A percentile compares a stretch with the other conserved stretches of the same genome.
Conservation (phyloP, 2,329 filamentous ascomycete genomes). For the Pseudogymnoascus sp. region DNA sequence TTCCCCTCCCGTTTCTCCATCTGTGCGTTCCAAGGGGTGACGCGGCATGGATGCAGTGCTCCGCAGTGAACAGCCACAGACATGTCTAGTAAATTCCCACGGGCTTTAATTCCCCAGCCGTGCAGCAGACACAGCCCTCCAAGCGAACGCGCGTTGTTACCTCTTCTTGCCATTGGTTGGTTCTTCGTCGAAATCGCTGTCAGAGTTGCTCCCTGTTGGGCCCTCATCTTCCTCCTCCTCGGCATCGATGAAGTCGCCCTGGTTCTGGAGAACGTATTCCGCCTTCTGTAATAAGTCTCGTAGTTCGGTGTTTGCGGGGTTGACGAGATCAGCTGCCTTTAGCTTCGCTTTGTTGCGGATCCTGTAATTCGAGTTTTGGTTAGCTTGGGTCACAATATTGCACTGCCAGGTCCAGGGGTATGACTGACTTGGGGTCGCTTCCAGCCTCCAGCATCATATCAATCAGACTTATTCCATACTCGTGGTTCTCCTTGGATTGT, state of each 20-base stretch:
- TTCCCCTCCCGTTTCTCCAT: neutral
- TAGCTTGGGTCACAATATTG: neutral
- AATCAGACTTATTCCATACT: constrained; percentile 58
- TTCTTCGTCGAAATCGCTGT: constrained; percentile 6
- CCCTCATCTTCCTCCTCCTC: constrained; percentile 15
- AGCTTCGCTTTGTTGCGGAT: constrained; percentile 66
- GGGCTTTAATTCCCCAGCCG: neutral
- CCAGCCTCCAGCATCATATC: constrained; percentile 80
- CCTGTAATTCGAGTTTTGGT: constrained; percentile 20
- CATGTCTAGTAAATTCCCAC: neutral
- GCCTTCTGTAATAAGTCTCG: constrained; percentile 59
- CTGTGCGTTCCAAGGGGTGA: constrained; percentile 5
- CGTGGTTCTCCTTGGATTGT: constrained; percentile 53
- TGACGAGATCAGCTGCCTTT: constrained; percentile 63
- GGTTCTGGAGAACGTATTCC: constrained; percentile 55
- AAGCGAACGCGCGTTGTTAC: constrained; percentile 5
- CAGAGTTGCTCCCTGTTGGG: constrained; percentile 1
- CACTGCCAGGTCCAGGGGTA: neutral
- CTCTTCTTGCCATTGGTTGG: constrained; percentile 8
- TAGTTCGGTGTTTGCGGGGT: constrained; percentile 59
- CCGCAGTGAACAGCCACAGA: neutral
- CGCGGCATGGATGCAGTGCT: neutral
- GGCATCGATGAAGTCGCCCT: constrained; percentile 46
- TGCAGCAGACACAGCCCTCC: neutral
- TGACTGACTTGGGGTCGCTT: constrained; percentile 43